Evolutionary conservation across 306 rosid species (phyloP), one percentile per base, ranked within the genome.

Genomic region (Trichosanthes cucumerina): DNA sequence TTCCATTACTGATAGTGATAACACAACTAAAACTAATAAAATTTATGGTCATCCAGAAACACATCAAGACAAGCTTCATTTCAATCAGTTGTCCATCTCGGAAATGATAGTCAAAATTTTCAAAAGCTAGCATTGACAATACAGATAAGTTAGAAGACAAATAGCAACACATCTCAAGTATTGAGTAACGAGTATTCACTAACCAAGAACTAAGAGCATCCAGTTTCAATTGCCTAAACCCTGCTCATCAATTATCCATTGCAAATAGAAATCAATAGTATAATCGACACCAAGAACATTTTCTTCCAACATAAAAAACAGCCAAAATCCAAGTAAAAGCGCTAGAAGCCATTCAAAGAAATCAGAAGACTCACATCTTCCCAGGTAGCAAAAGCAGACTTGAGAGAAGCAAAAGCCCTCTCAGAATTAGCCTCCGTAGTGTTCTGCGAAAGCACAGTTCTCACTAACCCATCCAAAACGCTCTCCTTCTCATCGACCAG

Each of bases 401-500:
- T 94, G 81, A 94, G 98, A 75, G 89, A 87, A 75, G 80, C 84
- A 47, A 94, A 94, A 59, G 98, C 98, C 84, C 79, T 87, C 14
- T 80, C 85, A 7, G 89, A 88, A 85, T 90, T 90, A 23, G 53
- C 80, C 5, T 94, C 97, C 1, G 97, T 92, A 10, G 98, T 94
- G 81, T 92, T 94, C 87, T 94, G 97, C 1, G 97, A 94, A 53
- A 94, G 89, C 79, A 94, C 87, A 39, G 93, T 94, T 71, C 85
- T 90, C 78, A 94, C 90, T 63, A 94, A 80, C 43, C 98, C 95
- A 80, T 94, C 98, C 79, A 94, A 89, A 74, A 94, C 94, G 50
- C 75, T 86, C 87, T 90, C 91, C 38, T 85, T 64, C 53, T 9
- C 76, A 34, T 66, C 81, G 11, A 43, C 75, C 13, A 71, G 58